Base-by-base conservation (phyloP, 805 yeast genomes). In the Cyberlindnera misumaiensis region DNA sequence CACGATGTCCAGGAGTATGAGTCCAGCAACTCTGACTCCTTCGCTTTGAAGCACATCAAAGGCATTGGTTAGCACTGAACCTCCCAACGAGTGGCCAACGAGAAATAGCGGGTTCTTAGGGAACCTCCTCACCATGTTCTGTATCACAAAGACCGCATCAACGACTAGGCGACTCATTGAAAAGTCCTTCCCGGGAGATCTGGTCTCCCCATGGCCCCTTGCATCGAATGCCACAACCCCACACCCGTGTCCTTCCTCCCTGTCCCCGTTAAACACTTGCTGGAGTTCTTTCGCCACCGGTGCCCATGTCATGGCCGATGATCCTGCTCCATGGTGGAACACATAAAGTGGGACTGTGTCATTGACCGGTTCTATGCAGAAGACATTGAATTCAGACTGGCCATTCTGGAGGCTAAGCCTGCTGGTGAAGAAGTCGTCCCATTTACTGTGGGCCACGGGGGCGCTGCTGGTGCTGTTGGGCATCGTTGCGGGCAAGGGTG, bases 271-370 rank as follows among this genome's bases (percentile, higher is more conserved):
- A 5, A 36, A 33, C 41, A 60, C 52, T 16, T 51, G 52, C 7
- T 48, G 50, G 14, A 75, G 46, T 9, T 55, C 52, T 33, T 51
- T 58, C 1, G 73, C 59, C 17, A 86, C 50, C 18, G 64, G 55
- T 1, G 85, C 83, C 63, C 84, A 93, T 1, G 96, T 71, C 62
- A 85, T 63, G 0, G 83, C 87, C 2, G 85, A 75, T 1, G 97
- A 88, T 0, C 97, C 98, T 1, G 96, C 97, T 3, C 99, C 99
- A 59, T 93, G 99, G 47, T 86, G 93, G 48, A 80, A 77, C 2
- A 93, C 62, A 48, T 84, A 77, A 1, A 87, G 50, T 0, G 94
- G 87, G 0, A 66, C 55, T 0, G 53, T 50, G 1, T 50, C 43
- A 0, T 48, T 38, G 7, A 49, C 43, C 0, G 95, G 89, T 1